These are phyloP conservation scores for Crithidia fasciculata DNA, from an alignment of 208 protist genomes.

Conservation along the genomic window DNA sequence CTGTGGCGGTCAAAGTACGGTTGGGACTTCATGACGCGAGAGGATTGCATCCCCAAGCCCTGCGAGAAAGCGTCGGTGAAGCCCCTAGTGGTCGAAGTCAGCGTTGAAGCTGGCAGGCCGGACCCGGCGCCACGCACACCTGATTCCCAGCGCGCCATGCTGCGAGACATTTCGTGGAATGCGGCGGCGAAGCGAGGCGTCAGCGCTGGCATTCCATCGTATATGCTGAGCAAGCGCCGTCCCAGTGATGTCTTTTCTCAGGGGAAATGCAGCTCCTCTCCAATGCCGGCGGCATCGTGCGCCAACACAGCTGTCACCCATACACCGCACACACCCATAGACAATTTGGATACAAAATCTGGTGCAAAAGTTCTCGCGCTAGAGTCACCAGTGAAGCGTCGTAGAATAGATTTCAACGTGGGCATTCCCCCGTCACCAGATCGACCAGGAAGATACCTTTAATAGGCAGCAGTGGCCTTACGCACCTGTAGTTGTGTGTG, in stretches of 20 bases:
- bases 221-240: slow-evolving; percentile 45
- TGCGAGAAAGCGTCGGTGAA: background rate
- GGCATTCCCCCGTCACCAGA: slow-evolving; percentile 43
- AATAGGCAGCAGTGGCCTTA: background rate
- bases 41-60: background rate
- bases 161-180: slow-evolving; percentile 35
- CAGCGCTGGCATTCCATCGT: slow-evolving; percentile 37
- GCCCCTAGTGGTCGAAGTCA: background rate
- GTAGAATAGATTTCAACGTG: slow-evolving; percentile 25
- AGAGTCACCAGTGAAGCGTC: slow-evolving; percentile 50
- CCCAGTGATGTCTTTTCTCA: background rate
- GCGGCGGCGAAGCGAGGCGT: slow-evolving; percentile 4
- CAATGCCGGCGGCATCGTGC: background rate
- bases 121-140: background rate
- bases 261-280: background rate
- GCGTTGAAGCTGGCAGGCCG: background rate
- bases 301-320: background rate
- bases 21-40: slow-evolving; percentile 30
- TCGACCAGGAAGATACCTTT: slow-evolving; percentile 18
- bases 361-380: slow-evolving; percentile 32
- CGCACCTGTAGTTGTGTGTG: background rate
- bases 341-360: slow-evolving; percentile 7
- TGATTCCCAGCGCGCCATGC: background rate
- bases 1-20: slow-evolving; percentile 33
- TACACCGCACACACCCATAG: slow-evolving; percentile 15